These are phyloP conservation scores for Cladosporium austrohemisphaericum DNA, from an alignment of 2,329 filamentous ascomycete species.

Conservation along the genomic window DNA sequence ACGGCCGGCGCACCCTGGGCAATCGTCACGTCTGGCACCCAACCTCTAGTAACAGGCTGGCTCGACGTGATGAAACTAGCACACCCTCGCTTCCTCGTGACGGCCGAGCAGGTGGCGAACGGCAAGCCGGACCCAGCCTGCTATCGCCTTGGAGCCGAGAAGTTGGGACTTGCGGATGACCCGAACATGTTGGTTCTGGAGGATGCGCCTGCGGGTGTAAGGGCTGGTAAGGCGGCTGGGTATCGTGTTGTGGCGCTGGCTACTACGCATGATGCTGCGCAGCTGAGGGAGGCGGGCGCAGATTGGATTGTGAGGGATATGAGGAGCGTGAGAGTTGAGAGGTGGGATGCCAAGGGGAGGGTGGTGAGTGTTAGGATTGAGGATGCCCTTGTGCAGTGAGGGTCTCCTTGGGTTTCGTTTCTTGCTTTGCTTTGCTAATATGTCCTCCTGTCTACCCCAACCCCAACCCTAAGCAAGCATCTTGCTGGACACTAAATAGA, in stretches of 20 bases:
- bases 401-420: background rate
- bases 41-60: slow-evolving; percentile 48
- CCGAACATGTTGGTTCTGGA: slow-evolving; percentile 69
- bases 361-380: slow-evolving; percentile 64
- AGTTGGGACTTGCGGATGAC: slow-evolving; percentile 36
- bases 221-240: slow-evolving; percentile 77
- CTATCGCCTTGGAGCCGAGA: slow-evolving; percentile 43
- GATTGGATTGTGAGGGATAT: slow-evolving; percentile 85
- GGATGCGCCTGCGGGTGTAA: slow-evolving; percentile 82
- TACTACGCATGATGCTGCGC: slow-evolving; percentile 73
- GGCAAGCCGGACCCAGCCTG: slow-evolving; percentile 51
- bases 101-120: slow-evolving; percentile 46
- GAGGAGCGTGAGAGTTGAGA: slow-evolving; percentile 63
- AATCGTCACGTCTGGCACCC: slow-evolving; percentile 60
- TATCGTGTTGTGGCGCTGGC: slow-evolving; percentile 80
- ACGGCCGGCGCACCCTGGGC: slow-evolving; percentile 68
- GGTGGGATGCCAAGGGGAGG: slow-evolving; percentile 53
- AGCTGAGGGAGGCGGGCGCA: slow-evolving; percentile 71
- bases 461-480: too few relatives aligned
- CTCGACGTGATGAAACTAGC: slow-evolving; percentile 48
- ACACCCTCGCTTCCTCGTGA: slow-evolving; percentile 45
- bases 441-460: too few relatives aligned
- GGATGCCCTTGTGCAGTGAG: slow-evolving; percentile 50
- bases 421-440: too few relatives aligned
- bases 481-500: too few relatives aligned